phyloP scores from a whole-genome alignment of 164 flowering plant species.

The Macadamia tetraphylla region DNA sequence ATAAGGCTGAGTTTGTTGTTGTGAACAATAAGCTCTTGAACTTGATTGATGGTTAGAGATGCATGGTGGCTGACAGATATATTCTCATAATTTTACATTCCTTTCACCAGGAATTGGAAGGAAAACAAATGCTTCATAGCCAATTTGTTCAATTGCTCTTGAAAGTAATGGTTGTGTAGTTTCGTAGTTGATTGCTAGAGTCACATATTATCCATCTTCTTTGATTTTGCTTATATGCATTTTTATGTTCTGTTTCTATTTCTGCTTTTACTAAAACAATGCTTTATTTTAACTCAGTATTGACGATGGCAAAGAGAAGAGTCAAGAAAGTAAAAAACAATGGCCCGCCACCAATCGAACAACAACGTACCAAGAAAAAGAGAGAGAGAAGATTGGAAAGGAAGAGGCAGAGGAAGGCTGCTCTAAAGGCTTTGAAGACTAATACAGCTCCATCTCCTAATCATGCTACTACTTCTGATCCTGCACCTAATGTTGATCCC shows the following conservation, averaged over 20 bases:
- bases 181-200: too few species aligned
- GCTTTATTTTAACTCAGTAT: background rate
- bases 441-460: background rate
- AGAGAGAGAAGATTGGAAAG: slow-evolving; percentile 8
- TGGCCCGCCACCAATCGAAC: background rate
- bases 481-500: background rate
- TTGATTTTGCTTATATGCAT: too few species aligned
- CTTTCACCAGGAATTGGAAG: too few species aligned
- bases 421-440: background rate
- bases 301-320: slow-evolving; percentile 16
- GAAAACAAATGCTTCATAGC: too few species aligned
- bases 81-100: too few species aligned
- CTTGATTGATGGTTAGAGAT: too few species aligned
- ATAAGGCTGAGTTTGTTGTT: too few species aligned
- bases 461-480: background rate
- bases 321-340: slow-evolving; percentile 5
- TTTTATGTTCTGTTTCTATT: background rate
- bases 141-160: too few species aligned
- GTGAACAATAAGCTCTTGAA: too few species aligned
- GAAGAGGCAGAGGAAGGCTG: slow-evolving; percentile 7
- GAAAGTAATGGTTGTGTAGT: too few species aligned
- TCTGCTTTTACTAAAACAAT: background rate
- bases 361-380: slow-evolving; percentile 3
- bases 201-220: too few species aligned
- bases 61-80: too few species aligned